phyloP scores from a whole-genome alignment of 2,329 filamentous ascomycete species.

The Chaetomiaceae sp. region DNA sequence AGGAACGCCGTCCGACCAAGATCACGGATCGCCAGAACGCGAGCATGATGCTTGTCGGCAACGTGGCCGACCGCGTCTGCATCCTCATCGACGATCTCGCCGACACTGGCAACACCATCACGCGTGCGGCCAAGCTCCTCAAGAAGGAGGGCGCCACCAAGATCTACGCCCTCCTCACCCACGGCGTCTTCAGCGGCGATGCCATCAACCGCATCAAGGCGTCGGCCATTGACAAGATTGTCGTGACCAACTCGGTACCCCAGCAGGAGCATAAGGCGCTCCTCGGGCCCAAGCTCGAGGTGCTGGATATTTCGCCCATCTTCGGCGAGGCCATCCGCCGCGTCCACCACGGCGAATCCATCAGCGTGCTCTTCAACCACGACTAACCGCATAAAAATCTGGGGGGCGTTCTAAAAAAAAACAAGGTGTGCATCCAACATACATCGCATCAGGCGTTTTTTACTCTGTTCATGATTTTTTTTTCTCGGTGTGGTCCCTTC shows the following conservation, averaged over 20 bases:
- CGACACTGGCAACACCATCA: constrained; percentile 96
- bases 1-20: constrained; percentile 57
- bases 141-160: constrained; percentile 91
- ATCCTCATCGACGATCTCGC: constrained; percentile 93
- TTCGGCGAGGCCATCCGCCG: constrained; percentile 94
- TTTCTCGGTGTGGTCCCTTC: constrained; percentile 6
- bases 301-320: constrained; percentile 83
- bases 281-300: constrained; percentile 81
- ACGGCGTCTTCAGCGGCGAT: constrained; percentile 92
- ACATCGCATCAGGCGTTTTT: constrained; percentile 19
- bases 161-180: constrained; percentile 88
- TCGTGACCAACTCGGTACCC: constrained; percentile 93
- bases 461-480: constrained; percentile 12
- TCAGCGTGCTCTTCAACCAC: constrained; percentile 89
- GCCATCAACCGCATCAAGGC: constrained; percentile 92
- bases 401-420: constrained; percentile 12
- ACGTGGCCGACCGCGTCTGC: constrained; percentile 65
- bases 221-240: constrained; percentile 84
- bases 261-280: constrained; percentile 72
- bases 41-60: constrained; percentile 78
- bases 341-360: constrained; percentile 96
- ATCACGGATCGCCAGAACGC: constrained; percentile 73
- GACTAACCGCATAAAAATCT: constrained; percentile 43
- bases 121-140: constrained; percentile 89
- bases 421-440: constrained; percentile 18